Conservation (phyloP, 73 alveolate genomes). For the Symbiodinium pilosum region DNA sequence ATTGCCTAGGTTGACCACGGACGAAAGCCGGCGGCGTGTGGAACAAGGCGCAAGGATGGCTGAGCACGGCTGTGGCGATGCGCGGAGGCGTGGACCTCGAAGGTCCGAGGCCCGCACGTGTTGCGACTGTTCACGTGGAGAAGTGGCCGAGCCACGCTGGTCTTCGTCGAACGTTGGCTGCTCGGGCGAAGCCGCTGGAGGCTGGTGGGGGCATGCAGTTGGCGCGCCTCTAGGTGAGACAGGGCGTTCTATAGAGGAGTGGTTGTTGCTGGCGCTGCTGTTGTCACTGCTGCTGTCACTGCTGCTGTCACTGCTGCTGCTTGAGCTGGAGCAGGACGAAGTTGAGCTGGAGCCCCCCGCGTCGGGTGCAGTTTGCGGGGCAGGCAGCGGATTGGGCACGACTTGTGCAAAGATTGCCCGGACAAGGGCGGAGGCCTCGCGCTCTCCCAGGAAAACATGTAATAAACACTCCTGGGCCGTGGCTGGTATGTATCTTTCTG, state of each 20-base stretch:
- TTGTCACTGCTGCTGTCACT: too few relatives aligned
- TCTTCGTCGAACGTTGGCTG: background rate
- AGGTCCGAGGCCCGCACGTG: too few relatives aligned
- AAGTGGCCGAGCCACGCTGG: background rate
- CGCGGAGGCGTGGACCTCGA: background rate
- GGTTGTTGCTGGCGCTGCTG: too few relatives aligned
- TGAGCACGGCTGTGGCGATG: background rate
- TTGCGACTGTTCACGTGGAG: background rate
- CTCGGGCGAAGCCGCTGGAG: background rate
- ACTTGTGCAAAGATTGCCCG: background rate
- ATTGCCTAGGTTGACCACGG: background rate
- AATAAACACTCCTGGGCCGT: constrained; percentile 6
- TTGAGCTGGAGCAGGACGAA: too few relatives aligned
- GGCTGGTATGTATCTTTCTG: constrained; percentile 13
- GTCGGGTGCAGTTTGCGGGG: background rate
- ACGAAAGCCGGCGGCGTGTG: background rate
- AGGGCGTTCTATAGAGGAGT: too few relatives aligned
- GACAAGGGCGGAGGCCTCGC: background rate
- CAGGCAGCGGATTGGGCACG: background rate
- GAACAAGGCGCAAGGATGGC: background rate
- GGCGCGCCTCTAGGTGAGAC: too few relatives aligned
- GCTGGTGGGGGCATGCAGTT: background rate
- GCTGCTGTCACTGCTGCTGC: too few relatives aligned
- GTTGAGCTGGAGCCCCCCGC: too few relatives aligned
- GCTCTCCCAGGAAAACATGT: background rate